Evolutionary conservation across 1,139 yeast genomes (phyloP), one percentile per base, ranked within the genome.

Genomic region (Eremothecium coryli): DNA sequence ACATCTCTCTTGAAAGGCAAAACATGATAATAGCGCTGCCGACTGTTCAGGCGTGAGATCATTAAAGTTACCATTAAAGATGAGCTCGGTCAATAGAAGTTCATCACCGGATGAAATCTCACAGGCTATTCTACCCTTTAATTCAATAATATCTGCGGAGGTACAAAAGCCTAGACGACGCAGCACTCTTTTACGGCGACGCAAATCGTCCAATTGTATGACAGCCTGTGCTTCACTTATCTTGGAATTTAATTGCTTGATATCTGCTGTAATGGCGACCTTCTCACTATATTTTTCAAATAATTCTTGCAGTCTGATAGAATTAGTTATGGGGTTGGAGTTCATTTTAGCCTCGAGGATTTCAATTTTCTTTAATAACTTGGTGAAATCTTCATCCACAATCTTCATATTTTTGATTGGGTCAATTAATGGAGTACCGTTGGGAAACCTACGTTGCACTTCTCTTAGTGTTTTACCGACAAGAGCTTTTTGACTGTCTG

Each of bases 81-180:
- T 82, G 49, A 90, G 66, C 57, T 93, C 98, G 0, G 97, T 88
- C 33, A 90, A 64, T 44, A 90, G 59, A 38, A 90, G 65, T 60
- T 86, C 96, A 58, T 86, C 95, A 40, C 98, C 98, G 18, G 94
- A 81, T 51, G 94, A 80, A 50, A 90, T 90, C 52, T 90, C 98
- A 61, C 98, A 88, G 0, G 97, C 97, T 33, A 78, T 86, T 53
- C 98, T 72, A 31, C 99, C 99, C 63, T 93, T 93, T 48, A 90
- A 68, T 55, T 90, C 96, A 45, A 90, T 93, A 40, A 90, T 80
- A 57, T 84, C 95, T 45, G 76, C 73, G 12, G 66, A 61, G 2
- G 93, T 78, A 28, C 90, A 80, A 63, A 90, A 90, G 1, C 90
- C 96, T n/a, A 75, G 61, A 40, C 79, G 65, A 57, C 97, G 75